These are phyloP conservation scores for Agaricus blazei DNA, from an alignment of 768 basidiomycete species.

Conservation along the genomic window DNA sequence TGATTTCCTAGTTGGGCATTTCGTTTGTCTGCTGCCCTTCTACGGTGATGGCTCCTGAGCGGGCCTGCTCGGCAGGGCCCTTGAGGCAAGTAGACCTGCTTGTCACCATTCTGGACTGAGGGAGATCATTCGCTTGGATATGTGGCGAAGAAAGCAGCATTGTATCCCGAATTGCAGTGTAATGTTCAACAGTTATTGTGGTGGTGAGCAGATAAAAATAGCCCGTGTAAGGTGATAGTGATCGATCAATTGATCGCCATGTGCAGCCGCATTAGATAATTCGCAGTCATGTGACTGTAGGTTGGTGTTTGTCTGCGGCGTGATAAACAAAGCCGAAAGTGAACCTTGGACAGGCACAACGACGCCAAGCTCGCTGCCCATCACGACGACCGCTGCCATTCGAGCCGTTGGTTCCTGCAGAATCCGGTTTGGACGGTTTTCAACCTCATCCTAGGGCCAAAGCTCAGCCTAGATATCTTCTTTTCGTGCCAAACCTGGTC, in stretches of 20 bases:
- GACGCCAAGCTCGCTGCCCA: slow-evolving; percentile 14
- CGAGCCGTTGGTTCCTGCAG: slow-evolving; percentile 5
- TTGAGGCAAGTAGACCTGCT: too few relatives aligned
- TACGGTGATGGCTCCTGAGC: not conserved
- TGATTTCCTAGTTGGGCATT: slow-evolving; percentile 41
- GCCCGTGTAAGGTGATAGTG: not conserved
- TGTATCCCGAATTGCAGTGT: too few relatives aligned
- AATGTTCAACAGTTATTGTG: not conserved
- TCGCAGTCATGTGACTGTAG: slow-evolving; percentile 23
- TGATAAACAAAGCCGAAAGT: slow-evolving; percentile 32
- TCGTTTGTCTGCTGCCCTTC: slow-evolving; percentile 31
- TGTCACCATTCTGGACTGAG: too few relatives aligned
- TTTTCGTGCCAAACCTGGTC: slow-evolving; percentile 18
- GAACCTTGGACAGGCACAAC: slow-evolving; percentile 27
- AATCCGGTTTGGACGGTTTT: not conserved
- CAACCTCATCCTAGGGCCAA: not conserved
- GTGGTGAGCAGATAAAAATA: not conserved
- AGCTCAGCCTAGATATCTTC: slow-evolving; percentile 2
- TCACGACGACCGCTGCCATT: slow-evolving; percentile 23
- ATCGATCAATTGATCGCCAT: not conserved
- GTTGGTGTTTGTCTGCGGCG: slow-evolving; percentile 23
- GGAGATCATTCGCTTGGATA: too few relatives aligned
- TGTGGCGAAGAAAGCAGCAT: too few relatives aligned
- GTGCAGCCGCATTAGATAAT: slow-evolving; percentile 14
- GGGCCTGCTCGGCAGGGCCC: not conserved